Evolutionary conservation across 257 asterid genomes (phyloP), one percentile per base, ranked within the genome.

Genomic region (Nyctanthes arbortristis): DNA sequence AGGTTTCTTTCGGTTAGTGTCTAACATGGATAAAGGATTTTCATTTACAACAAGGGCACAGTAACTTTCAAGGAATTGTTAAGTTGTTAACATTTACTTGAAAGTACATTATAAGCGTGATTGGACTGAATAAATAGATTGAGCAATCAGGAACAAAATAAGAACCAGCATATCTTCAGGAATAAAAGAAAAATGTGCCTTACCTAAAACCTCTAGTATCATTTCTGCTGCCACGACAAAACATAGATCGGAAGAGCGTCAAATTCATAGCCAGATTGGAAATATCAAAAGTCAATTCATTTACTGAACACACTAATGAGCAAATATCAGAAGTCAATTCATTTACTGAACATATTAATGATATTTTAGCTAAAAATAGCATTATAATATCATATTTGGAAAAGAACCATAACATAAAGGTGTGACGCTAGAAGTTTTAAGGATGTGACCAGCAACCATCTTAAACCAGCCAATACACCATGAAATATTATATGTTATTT

Each of bases 181-280:
- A 47, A 43, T 72, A 27, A 68, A 70, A 27, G 39, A 77, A 29
- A 40, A 43, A 56, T 20, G 45, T 1, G 66, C 65, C 81, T 68
- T 76, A 91, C 99, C 99, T 94, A 68, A 87, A 94, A 58, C 96
- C 99, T 60, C 97, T 83, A 35, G 97, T 94, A 40, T 88, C 97
- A 35, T 88, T 91, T 77, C 77, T 83, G 90, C 99, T 94, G 60
- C 97, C 99, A 69, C 92, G 97, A 81, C 99, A 94, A 84, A 91
- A 89, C 84, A 91, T 86, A 97, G 89, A 81, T n/a, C 75, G 80
- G 52, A 27, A 66, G 58, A 67, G n/a, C n/a, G n/a, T n/a, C n/a
- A 63, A 69, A 69, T 12, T 22, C 61, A 73, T 49, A 29, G 49
- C 54, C 66, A 75, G 61, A 77, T 40, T 39, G 65, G 22, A 63